phyloP scores from a whole-genome alignment of 2,329 filamentous ascomycete genomes.

The Tolypocladium tundrense region DNA sequence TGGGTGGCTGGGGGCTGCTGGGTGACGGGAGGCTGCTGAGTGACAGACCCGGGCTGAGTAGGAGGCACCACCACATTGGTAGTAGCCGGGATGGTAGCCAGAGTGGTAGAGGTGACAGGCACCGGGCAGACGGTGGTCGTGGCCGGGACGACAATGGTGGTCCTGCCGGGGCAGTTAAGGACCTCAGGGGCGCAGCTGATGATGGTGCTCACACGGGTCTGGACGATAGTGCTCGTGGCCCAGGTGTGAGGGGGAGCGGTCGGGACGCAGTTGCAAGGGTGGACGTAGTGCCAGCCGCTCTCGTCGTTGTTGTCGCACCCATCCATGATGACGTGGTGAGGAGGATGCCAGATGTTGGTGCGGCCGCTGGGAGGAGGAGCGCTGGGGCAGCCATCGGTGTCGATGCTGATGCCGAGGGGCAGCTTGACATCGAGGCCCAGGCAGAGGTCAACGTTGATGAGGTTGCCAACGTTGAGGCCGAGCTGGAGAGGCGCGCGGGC shows the following conservation, averaged over 20 bases:
- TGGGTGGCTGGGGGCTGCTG: not conserved
- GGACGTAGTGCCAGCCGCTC: constrained; percentile 25
- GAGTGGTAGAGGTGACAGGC: constrained; percentile 13
- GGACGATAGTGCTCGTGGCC: constrained; percentile 31
- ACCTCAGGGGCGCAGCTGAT: constrained; percentile 25
- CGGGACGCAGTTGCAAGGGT: constrained; percentile 16
- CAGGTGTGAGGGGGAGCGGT: constrained; percentile 18
- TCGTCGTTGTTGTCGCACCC: constrained; percentile 20
- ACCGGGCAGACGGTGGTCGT: constrained; percentile 36
- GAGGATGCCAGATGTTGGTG: constrained; percentile 24
- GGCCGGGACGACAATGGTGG: constrained; percentile 24
- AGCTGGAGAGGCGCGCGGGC: constrained; percentile 7
- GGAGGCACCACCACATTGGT: not conserved
- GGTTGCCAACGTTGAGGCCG: not conserved
- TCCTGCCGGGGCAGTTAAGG: constrained; percentile 25
- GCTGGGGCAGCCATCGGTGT: constrained; percentile 10
- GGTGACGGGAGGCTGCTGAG: not conserved
- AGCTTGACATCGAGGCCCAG: constrained; percentile 9
- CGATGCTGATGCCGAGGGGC: constrained; percentile 6
- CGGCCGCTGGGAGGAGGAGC: constrained; percentile 13
- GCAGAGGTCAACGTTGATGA: constrained; percentile 6
- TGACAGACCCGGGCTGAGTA: constrained; percentile 1
- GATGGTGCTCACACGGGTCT: constrained; percentile 27
- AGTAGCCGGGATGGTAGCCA: not conserved
- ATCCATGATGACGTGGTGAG: constrained; percentile 25